phyloP scores from a whole-genome alignment of 2,329 filamentous ascomycete species.

The Sclerotinia glacialis region DNA sequence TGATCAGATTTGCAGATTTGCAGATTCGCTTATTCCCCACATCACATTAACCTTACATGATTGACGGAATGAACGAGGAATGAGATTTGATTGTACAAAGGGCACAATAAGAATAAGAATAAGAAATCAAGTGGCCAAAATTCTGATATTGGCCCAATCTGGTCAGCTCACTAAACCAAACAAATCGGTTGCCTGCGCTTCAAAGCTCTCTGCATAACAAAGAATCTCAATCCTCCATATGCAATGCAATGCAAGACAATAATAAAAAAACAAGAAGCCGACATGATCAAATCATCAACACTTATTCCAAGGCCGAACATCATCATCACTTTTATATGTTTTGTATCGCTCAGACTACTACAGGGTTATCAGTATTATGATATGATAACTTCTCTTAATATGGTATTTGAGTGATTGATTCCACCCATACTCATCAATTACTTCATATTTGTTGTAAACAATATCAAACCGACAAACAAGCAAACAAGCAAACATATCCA shows the following conservation, averaged over 20 bases:
- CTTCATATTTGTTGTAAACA: background rate
- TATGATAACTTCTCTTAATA: background rate
- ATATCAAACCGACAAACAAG: background rate
- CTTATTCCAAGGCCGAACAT: background rate
- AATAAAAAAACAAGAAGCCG: background rate
- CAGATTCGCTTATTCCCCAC: background rate
- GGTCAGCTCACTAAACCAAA: background rate
- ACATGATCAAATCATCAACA: background rate
- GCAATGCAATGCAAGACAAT: background rate
- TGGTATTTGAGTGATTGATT: background rate
- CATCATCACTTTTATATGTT: background rate
- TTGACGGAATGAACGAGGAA: background rate
- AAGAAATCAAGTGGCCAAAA: conserved; percentile 10
- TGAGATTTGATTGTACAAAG: conserved; percentile 7
- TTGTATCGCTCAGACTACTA: background rate
- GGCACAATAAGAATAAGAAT: background rate
- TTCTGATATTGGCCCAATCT: background rate
- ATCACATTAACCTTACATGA: background rate
- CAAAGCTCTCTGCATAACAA: background rate
- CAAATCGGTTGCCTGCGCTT: background rate
- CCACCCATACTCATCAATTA: background rate
- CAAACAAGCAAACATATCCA: background rate
- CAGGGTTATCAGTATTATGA: background rate
- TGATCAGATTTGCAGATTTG: conserved; percentile 1
- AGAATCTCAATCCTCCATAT: background rate